Percentiles rank a stretch among this genome's conserved stretches.
These are phyloP conservation scores for Rosa persica DNA, from an alignment of 306 rosid genomes.

Conservation along the genomic window DNA sequence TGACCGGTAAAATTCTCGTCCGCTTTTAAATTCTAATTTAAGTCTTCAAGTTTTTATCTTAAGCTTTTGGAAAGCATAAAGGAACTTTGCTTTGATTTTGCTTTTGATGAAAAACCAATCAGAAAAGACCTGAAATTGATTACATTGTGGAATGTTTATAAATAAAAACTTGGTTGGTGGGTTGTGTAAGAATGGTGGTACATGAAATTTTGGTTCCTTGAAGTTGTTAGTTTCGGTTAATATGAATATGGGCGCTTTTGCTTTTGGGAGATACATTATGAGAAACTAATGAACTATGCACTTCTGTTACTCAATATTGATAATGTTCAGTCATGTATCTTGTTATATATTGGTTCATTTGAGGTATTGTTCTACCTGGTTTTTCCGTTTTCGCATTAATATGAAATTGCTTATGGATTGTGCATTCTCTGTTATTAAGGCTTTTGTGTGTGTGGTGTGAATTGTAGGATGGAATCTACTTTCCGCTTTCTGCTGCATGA, in stretches of 20 bases:
- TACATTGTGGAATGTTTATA: neutral
- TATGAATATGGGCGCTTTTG: neutral
- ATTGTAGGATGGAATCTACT: constrained; percentile 39
- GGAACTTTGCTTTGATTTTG: neutral
- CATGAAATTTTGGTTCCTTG: neutral
- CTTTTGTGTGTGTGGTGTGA: neutral
- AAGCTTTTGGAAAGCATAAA: neutral
- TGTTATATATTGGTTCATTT: neutral
- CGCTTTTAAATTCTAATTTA: neutral
- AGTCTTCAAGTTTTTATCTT: neutral
- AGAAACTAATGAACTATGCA: neutral
- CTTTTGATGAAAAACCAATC: too few species aligned
- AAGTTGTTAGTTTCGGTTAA: neutral
- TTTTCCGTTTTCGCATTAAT: neutral
- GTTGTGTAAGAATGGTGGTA: neutral
- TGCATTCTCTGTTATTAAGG: constrained; percentile 7
- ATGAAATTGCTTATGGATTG: neutral
- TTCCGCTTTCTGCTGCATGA: constrained; percentile 38
- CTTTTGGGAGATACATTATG: neutral
- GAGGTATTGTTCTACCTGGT: neutral
- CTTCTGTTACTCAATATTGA: neutral
- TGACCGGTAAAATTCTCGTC: constrained; percentile 28
- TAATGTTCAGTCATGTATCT: neutral
- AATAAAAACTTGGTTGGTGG: neutral
- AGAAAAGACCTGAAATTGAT: neutral